phyloP scores from a whole-genome alignment of 352 stramenopile species.

The Thalassiosira livingstoniorum region DNA sequence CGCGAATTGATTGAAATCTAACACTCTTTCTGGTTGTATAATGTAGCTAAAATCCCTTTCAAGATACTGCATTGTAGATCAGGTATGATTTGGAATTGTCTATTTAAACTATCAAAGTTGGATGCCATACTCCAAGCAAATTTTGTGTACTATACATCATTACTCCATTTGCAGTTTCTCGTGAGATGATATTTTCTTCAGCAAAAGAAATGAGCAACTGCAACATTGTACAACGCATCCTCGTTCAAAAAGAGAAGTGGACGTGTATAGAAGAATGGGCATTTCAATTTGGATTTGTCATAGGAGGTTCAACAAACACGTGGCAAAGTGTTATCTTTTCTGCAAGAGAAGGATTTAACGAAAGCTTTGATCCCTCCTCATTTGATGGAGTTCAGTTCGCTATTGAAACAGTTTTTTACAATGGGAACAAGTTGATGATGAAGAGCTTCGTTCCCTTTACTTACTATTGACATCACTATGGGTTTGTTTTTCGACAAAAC shows the following conservation, averaged over 20 bases:
- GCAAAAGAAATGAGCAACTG: neutral
- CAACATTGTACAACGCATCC: neutral
- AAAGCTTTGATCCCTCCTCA: too few relatives aligned
- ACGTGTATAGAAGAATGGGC: neutral
- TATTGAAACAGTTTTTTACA: too few relatives aligned
- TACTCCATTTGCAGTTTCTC: conserved; percentile 4
- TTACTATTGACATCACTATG: too few relatives aligned
- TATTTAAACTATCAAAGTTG: neutral
- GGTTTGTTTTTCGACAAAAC: too few relatives aligned
- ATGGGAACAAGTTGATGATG: too few relatives aligned
- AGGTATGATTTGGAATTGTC: neutral
- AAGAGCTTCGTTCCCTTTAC: too few relatives aligned
- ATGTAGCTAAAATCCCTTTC: neutral
- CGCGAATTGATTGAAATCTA: too few relatives aligned
- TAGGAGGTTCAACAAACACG: neutral
- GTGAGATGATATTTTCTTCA: neutral
- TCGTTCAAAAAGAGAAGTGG: neutral
- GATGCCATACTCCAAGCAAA: neutral
- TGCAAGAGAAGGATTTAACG: too few relatives aligned
- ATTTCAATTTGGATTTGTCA: conserved; percentile 2
- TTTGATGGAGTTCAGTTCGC: too few relatives aligned
- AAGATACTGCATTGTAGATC: neutral
- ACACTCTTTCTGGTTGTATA: neutral
- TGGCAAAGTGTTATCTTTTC: neutral
- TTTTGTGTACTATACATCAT: neutral